Evolutionary conservation across 495 filamentous ascomycete species (phyloP), one percentile per base, ranked within the genome.

Genomic region (Penicillium malachiteum): DNA sequence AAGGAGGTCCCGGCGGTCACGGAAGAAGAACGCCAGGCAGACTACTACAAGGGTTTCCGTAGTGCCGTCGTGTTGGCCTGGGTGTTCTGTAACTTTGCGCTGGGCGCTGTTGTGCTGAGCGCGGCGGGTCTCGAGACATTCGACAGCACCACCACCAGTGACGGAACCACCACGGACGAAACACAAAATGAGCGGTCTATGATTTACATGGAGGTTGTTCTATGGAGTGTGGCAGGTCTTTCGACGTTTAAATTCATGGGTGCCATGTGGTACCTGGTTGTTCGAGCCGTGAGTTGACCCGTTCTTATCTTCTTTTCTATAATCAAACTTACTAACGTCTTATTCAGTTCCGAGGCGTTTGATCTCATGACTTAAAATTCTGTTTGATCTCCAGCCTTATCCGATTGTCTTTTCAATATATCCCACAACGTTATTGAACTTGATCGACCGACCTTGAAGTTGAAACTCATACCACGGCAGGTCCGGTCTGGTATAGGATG

Each of bases 41-140:
- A 97, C 70, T 99, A 97, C 69, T 99, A 99, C 79, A 91, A 92
- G 64, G 94, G 92, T 40, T 96, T 99, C 68, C 83, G 95, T 45
- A 92, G 88, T 51, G 81, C 89, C 12, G 91, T 96, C 63, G 95
- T 99, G 51, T 77, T 99, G 48, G 81, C 87, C 52, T 99, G 95
- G 95, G 94, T 99, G 75, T 91, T 96, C 65, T 92, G 85, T 61
- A 99, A 99, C 72, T 89, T 97, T 65, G 91, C 85, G 9, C 86
- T 99, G 5, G 81, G 80, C 4, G 94, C 94, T 1, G 82, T 92
- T n/a, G 92, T 99, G 40, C 73, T 97, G 54, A 89, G 86, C 58
- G 83, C 88, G 1, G 95, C 86, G 18, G 95, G 95, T 6, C 65
- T 97, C 52, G 84, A 94, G 53, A 79, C 78, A 16, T 78, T 94